Percentiles rank a stretch among this genome's conserved stretches.
phyloP scores from a whole-genome alignment of 2,329 filamentous ascomycete species.

The Alternaria gaisen region DNA sequence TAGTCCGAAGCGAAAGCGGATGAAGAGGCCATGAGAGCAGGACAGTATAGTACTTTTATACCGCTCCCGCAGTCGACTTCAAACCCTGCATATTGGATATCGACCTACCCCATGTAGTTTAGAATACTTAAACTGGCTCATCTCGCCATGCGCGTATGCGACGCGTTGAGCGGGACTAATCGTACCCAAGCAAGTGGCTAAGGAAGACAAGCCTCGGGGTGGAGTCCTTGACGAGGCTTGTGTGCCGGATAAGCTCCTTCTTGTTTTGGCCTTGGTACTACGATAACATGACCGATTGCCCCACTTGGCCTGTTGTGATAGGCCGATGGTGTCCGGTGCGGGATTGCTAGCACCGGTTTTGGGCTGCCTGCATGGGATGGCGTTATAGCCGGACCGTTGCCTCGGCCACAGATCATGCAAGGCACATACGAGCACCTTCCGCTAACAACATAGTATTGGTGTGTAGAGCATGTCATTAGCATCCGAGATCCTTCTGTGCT shows the following conservation, averaged over 20 bases:
- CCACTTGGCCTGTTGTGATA: constrained; percentile 1
- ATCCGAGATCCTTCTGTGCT: background rate
- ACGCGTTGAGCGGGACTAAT: background rate
- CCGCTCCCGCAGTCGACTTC: background rate
- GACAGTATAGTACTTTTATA: constrained; percentile 9
- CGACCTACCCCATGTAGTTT: constrained; percentile 6
- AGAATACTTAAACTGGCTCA: constrained; percentile 5
- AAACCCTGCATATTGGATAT: constrained; percentile 4
- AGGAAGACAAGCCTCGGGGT: constrained; percentile 20
- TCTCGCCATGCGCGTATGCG: constrained; percentile 1
- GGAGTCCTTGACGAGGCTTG: constrained; percentile 22
- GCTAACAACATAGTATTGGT: background rate
- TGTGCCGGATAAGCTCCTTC: constrained; percentile 19
- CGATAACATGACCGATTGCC: constrained; percentile 12
- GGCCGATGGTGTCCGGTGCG: background rate
- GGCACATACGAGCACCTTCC: constrained; percentile 10
- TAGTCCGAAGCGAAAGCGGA: constrained; percentile 17
- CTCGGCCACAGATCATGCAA: constrained; percentile 9
- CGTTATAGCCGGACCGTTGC: constrained; percentile 5
- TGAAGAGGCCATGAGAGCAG: background rate
- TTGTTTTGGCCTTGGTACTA: constrained; percentile 11
- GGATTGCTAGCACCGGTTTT: constrained; percentile 5
- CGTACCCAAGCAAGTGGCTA: constrained; percentile 13
- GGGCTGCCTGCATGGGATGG: constrained; percentile 3
- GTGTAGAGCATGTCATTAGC: background rate